Evolutionary conservation across 2,329 filamentous ascomycete species (phyloP), one percentile per base, ranked within the genome.

Genomic region (Fusarium metavorans): DNA sequence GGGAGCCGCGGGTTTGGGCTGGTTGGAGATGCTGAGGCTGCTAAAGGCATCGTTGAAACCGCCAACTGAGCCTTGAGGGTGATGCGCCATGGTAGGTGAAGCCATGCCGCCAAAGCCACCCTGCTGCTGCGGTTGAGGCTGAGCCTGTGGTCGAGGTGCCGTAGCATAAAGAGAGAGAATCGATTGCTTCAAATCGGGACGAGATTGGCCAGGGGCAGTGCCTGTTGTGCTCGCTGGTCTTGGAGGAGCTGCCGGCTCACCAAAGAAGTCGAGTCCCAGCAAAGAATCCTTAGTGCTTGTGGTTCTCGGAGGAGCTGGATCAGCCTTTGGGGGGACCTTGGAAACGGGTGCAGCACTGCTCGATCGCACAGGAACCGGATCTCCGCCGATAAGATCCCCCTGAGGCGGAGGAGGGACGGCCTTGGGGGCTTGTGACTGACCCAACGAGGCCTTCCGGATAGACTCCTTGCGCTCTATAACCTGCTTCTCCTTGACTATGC

Each of bases 181-280:
- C 3, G 96, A 98, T 83, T 98, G 96, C 84, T 99, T 99, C 70
- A 99, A 87, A 81, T 99, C 97, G 4, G 96, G 95, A 71, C 97
- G 89, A 54, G 95, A 97, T 77, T 94, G 92, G 14, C 89, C 88
- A 20, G 88, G 82, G 6, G 88, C 85, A 14, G 92, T 89, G 20
- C 92, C 91, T 6, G 92, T 90, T 23, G 94, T 95, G 84, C 94
- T 98, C 7, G 94, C 91, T n/a, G 95, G 94, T 63, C 95, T 90
- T 63, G 92, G 91, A n/a, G 94, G 91, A 11, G 93, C 88, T 39
- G 92, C 87, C 45, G 92, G 86, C 62, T 92, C 91, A 41, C 95
- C 95, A 71, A 99, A 92, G 83, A 99, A 98, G 82, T 99, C 96
- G 61, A 99, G 85, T 2, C 97, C 97, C 16, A 99, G 87, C 74